These are phyloP conservation scores for Lachnellula occidentalis DNA, from an alignment of 2,329 filamentous ascomycete species.

Conservation along the genomic window DNA sequence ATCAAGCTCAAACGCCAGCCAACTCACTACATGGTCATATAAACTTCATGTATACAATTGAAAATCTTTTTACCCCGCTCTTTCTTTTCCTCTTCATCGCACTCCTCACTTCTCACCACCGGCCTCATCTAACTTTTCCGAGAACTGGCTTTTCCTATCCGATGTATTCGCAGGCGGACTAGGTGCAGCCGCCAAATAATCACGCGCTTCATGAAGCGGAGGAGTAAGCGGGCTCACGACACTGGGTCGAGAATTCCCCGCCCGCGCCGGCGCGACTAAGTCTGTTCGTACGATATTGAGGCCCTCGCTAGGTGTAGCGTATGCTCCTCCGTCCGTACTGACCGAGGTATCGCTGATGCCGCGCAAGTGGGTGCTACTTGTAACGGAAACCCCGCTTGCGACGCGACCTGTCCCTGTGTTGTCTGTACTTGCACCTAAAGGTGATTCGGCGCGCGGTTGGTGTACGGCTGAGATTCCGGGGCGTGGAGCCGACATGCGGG, in stretches of 20 bases:
- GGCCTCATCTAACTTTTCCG: conserved; percentile 22
- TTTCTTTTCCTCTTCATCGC: conserved; percentile 15
- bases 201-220: conserved; percentile 8
- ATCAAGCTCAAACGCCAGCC: background rate
- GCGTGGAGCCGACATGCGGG: conserved; percentile 4
- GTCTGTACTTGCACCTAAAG: conserved; percentile 4
- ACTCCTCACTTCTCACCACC: conserved; percentile 10
- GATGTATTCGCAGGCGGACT: background rate
- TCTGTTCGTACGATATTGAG: background rate
- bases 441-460: conserved; percentile 14
- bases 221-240: conserved; percentile 22
- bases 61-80: background rate
- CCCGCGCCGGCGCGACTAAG: background rate
- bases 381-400: conserved; percentile 14
- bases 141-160: conserved; percentile 26
- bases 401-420: background rate
- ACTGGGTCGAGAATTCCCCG: background rate
- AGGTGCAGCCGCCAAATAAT: conserved; percentile 14
- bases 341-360: conserved; percentile 25
- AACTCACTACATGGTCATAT: background rate
- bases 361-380: conserved; percentile 19
- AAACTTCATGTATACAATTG: background rate
- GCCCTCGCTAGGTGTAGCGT: conserved; percentile 6
- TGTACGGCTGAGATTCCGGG: conserved; percentile 11
- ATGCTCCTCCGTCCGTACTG: conserved; percentile 16